Conservation (phyloP, 1,284 basidiomycete species). For the Ustilago loliicola region DNA sequence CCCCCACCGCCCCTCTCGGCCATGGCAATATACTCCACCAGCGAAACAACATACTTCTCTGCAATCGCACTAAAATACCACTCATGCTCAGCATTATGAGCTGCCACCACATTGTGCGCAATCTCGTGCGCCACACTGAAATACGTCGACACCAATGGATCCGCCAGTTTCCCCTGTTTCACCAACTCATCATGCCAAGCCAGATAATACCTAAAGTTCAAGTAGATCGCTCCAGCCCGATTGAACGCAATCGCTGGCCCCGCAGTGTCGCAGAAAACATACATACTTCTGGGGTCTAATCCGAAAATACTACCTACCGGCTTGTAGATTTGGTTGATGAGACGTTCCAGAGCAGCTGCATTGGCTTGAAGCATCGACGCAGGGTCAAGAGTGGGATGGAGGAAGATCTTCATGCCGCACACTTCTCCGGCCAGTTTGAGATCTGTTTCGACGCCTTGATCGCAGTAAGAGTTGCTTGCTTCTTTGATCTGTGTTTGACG, state of each 20-base stretch:
- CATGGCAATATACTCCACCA: constrained; percentile 61
- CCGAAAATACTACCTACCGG: constrained; percentile 70
- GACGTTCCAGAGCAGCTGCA: constrained; percentile 65
- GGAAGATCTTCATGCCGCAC: constrained; percentile 70
- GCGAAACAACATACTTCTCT: constrained; percentile 75
- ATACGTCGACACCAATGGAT: constrained; percentile 87
- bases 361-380: constrained; percentile 63
- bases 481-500: constrained; percentile 70
- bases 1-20: constrained; percentile 22
- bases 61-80: constrained; percentile 94
- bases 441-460: constrained; percentile 68
- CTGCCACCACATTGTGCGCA: constrained; percentile 81
- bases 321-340: constrained; percentile 67
- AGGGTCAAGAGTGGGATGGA: constrained; percentile 62
- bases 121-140: constrained; percentile 91
- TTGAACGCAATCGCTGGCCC: constrained; percentile 95
- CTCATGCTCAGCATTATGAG: constrained; percentile 79
- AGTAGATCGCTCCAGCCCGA: constrained; percentile 85
- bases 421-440: constrained; percentile 71
- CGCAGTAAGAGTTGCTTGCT: constrained; percentile 71
- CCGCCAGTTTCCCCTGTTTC: constrained; percentile 74
- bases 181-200: constrained; percentile 87
- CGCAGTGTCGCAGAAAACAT: constrained; percentile 85
- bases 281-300: constrained; percentile 77
- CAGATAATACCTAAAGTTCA: constrained; percentile 86